Percentiles rank a stretch among this genome's conserved stretches.
Conservation (phyloP, 2,329 filamentous ascomycete species). For the Trichoderma oligosporum region DNA sequence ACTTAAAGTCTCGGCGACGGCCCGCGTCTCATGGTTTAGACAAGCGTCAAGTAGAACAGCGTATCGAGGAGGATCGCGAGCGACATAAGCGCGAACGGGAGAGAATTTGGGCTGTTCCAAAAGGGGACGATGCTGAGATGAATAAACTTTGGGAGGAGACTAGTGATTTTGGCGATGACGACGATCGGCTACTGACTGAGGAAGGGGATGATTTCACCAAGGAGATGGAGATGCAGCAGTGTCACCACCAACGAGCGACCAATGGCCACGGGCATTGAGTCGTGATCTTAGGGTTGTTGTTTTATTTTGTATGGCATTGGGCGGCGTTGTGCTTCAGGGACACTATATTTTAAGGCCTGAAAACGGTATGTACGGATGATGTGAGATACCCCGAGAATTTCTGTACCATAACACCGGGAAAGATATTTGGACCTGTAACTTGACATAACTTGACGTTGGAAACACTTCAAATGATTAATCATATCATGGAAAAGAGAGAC, state of each 20-base stretch:
- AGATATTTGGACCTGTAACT: background rate
- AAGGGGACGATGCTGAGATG: constrained; percentile 63
- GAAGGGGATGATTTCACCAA: constrained; percentile 54
- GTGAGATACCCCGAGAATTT: constrained; percentile 31
- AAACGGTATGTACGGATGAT: constrained; percentile 2
- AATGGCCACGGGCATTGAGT: constrained; percentile 32
- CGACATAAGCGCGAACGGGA: constrained; percentile 88
- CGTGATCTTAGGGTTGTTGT: background rate
- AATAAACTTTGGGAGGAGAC: constrained; percentile 81
- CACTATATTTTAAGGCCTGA: background rate
- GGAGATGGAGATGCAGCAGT: constrained; percentile 40
- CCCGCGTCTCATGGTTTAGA: constrained; percentile 53
- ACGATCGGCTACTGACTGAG: constrained; percentile 71
- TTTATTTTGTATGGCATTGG: constrained; percentile 22
- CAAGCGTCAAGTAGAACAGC: constrained; percentile 86
- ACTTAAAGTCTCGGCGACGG: constrained; percentile 35
- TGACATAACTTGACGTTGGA: background rate
- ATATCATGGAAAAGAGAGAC: background rate
- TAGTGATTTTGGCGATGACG: constrained; percentile 83
- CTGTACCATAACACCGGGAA: background rate
- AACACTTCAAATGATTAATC: constrained; percentile 3
- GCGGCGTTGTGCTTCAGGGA: constrained; percentile 29
- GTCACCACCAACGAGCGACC: constrained; percentile 36
- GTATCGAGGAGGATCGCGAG: constrained; percentile 95
- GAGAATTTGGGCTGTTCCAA: constrained; percentile 84